Evolutionary conservation across 2,329 filamentous ascomycete genomes (phyloP), one percentile per base, ranked within the genome.

Genomic region (Apiospora kogelbergensis): DNA sequence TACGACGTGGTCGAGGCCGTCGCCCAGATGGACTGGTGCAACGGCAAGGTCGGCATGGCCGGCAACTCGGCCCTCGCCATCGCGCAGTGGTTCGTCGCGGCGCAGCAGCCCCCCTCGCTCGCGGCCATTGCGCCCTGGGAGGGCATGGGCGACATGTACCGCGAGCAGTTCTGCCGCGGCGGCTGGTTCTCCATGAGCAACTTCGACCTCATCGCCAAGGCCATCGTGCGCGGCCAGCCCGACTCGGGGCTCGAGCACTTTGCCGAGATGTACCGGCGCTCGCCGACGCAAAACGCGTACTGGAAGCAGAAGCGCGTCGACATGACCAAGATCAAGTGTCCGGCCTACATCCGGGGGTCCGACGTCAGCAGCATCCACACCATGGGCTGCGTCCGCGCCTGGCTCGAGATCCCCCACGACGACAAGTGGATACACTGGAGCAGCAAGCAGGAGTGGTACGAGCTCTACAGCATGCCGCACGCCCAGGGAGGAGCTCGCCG

Each of bases 101-200:
- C 81, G 0, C 73, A 80, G 53, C 75, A 79, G 22, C 83, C 83
- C 10, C 83, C 82, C 0, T 78, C 76, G 15, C 76, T 84, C 6
- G 77, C 77, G n/a, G 78, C 78, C 0, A 83, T 85, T 44, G 82
- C 82, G 0, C 70, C 85, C 77, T 60, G 82, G 82, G 84, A 86
- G 72, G 84, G 81, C 13, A 80, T 76, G 46, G 79, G 79, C 0
- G 84, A 86, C 70, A 71, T 85, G 3, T 86, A 83, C 70, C 80
- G 83, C 1, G 84, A 86, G 70, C 79, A 82, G 33, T 82, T 84
- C 70, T 78, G 76, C 44, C 79, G 83, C 6, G 83, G 84, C 17
- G 82, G 83, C 1, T 76, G 75, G 71, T 77, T 77, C 68, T 77
- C 75, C 37, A 81, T 81, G 76, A 80, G 76, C 67, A 81, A 80